Evolutionary conservation across 2,329 filamentous ascomycete genomes (phyloP).

Genomic region (Penicillium hesseltinei): DNA sequence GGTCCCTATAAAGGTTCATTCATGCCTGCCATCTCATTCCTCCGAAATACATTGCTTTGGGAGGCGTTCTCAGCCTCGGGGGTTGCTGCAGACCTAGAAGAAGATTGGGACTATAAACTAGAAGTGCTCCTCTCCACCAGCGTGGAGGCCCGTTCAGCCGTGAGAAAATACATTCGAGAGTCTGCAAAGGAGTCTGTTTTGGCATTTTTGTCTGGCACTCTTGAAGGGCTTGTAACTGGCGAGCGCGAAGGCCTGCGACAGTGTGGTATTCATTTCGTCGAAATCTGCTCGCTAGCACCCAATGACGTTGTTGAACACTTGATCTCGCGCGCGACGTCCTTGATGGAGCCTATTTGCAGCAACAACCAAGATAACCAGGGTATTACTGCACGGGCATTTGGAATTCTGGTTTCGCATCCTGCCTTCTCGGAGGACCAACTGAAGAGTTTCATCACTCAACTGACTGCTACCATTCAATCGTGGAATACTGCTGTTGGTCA

Average conservation of each 20-base stretch:
- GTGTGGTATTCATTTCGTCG: slow-evolving; percentile 52
- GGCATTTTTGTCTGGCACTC: slow-evolving; percentile 45
- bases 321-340: slow-evolving; percentile 48
- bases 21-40: slow-evolving; percentile 68
- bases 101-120: slow-evolving; percentile 81
- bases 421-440: slow-evolving; percentile 43
- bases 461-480: slow-evolving; percentile 48
- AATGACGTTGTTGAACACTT: slow-evolving; percentile 54
- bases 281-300: slow-evolving; percentile 56
- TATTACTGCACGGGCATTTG: slow-evolving; percentile 68
- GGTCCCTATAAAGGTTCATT: slow-evolving; percentile 53
- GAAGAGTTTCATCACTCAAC: slow-evolving; percentile 42
- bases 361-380: slow-evolving; percentile 69
- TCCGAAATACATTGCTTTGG: slow-evolving; percentile 60
- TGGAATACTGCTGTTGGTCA: slow-evolving; percentile 63
- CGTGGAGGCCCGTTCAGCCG: slow-evolving; percentile 60
- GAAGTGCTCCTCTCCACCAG: slow-evolving; percentile 71
- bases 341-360: slow-evolving; percentile 64
- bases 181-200: slow-evolving; percentile 40
- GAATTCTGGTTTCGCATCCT: slow-evolving; percentile 70
- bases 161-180: slow-evolving; percentile 34
- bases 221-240: slow-evolving; percentile 45
- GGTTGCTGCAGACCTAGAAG: slow-evolving; percentile 58
- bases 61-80: slow-evolving; percentile 52
- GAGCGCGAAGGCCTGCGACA: slow-evolving; percentile 43